These are phyloP conservation scores for Boletus subparvulus DNA, from an alignment of 768 basidiomycete species.

Conservation along the genomic window DNA sequence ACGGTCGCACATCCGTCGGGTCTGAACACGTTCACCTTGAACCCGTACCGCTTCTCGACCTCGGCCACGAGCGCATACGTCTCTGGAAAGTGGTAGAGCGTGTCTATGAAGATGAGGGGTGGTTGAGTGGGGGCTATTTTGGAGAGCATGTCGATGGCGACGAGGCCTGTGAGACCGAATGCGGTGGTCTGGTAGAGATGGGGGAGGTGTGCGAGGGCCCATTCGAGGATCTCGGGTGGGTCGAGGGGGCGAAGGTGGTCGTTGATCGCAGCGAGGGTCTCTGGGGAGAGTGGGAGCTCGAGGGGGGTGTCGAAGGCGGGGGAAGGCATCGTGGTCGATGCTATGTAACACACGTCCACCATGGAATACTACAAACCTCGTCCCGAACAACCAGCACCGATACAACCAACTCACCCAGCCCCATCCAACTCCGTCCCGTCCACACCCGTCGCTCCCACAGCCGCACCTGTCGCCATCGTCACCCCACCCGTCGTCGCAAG, in stretches of 20 bases:
- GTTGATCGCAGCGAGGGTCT: conserved; percentile 70
- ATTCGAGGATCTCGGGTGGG: conserved; percentile 82
- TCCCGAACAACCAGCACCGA: conserved; percentile 19
- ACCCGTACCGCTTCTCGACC: conserved; percentile 74
- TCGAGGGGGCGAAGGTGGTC: conserved; percentile 64
- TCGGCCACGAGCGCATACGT: conserved; percentile 86
- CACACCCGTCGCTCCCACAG: conserved; percentile 15
- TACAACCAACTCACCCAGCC: conserved; percentile 15
- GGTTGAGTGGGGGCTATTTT: conserved; percentile 65
- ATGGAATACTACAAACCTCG: conserved; percentile 33
- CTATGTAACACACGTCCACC: not conserved
- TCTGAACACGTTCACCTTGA: conserved; percentile 72
- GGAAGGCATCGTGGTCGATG: conserved; percentile 9
- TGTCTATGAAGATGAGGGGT: conserved; percentile 95
- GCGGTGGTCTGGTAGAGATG: conserved; percentile 92
- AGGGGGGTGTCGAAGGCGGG: no score
- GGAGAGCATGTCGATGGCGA: conserved; percentile 92
- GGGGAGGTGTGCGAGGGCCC: conserved; percentile 81
- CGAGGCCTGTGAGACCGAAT: conserved; percentile 93
- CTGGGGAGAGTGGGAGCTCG: conserved; percentile 54
- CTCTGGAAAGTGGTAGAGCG: conserved; percentile 92
- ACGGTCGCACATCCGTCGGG: conserved; percentile 69
- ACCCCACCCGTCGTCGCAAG: conserved; percentile 3
- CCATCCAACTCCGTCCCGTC: conserved; percentile 19
- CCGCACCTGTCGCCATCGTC: conserved; percentile 4